Evolutionary conservation across 2,329 filamentous ascomycete genomes (phyloP).

Genomic region (Aspergillus eucalypticola): DNA sequence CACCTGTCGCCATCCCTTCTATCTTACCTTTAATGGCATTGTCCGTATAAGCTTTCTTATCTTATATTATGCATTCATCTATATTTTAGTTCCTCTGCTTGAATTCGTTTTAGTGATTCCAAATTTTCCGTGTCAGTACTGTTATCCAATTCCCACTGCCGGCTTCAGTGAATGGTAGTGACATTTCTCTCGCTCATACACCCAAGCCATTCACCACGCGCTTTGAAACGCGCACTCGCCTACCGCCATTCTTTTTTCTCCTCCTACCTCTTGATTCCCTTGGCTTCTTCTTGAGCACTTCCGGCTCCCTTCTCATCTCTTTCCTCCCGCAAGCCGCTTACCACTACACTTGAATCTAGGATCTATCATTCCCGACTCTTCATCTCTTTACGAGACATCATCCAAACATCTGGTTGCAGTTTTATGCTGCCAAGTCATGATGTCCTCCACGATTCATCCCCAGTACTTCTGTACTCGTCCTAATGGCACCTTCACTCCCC

Average conservation of each 20-base stretch:
- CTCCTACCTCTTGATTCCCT: conserved; percentile 10
- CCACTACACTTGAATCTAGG: background rate
- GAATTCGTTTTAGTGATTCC: no score
- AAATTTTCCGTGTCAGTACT: background rate
- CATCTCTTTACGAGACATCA: background rate
- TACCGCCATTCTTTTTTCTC: conserved; percentile 11
- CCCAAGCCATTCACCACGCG: conserved; percentile 7
- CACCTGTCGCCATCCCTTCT: background rate
- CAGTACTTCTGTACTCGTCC: conserved; percentile 46
- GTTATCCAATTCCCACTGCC: conserved; percentile 7
- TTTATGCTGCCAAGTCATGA: conserved; percentile 6
- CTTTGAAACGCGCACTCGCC: conserved; percentile 9
- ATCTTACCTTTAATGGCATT: background rate
- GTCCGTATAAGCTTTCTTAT: background rate
- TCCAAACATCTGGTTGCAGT: background rate
- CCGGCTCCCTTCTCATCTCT: background rate
- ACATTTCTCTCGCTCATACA: conserved; percentile 10
- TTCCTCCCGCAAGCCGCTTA: background rate
- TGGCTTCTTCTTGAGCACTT: conserved; percentile 10
- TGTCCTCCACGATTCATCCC: conserved; percentile 35
- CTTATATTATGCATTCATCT: background rate
- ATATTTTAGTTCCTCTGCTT: background rate
- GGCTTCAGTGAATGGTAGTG: conserved; percentile 16
- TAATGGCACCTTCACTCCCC: conserved; percentile 43
- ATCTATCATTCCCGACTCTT: background rate